A percentile compares a stretch with the other conserved stretches of the same genome.
Evolutionary conservation across 23 red algal species (phyloP).

Genomic region (Pyropia haitanensis): DNA sequence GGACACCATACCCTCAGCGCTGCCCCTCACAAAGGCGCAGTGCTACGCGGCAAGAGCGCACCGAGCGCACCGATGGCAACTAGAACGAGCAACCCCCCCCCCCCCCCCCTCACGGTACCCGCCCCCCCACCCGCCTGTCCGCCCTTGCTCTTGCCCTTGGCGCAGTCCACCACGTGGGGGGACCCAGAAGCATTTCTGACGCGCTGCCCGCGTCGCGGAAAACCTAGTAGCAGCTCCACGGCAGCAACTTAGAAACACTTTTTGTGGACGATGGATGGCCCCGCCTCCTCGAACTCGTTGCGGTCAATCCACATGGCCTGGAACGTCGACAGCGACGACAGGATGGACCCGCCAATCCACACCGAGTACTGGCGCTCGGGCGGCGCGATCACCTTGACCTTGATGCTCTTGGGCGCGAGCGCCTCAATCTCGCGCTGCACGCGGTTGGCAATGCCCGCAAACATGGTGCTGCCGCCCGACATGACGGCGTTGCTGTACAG

Average conservation of each 20-base stretch:
- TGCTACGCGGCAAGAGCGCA: too few relatives aligned
- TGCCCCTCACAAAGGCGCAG: too few relatives aligned
- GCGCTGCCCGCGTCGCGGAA: too few relatives aligned
- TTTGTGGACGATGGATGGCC: slow-evolving; percentile 40
- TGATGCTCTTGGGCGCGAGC: slow-evolving; percentile 77
- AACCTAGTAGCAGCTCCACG: slow-evolving; percentile 3
- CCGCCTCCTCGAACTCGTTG: slow-evolving; percentile 37
- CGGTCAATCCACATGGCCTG: slow-evolving; percentile 93
- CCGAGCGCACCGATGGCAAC: too few relatives aligned
- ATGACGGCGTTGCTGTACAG: slow-evolving; percentile 96
- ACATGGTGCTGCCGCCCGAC: slow-evolving; percentile 95
- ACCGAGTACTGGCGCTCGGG: slow-evolving; percentile 97
- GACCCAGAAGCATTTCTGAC: too few relatives aligned
- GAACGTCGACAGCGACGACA: slow-evolving; percentile 91
- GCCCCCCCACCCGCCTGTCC: too few relatives aligned
- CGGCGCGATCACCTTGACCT: slow-evolving; percentile 98
- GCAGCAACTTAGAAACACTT: slow-evolving; percentile 45
- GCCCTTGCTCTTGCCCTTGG: too few relatives aligned
- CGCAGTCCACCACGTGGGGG: too few relatives aligned
- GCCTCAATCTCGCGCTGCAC: slow-evolving; percentile 75
- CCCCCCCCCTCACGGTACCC: too few relatives aligned
- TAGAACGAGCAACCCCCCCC: too few relatives aligned
- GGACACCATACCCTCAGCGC: too few relatives aligned
- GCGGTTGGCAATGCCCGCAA: slow-evolving; percentile 68
- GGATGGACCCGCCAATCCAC: slow-evolving; percentile 97